phyloP scores from a whole-genome alignment of 169 alveolate genomes.

The Plasmodium relictum region DNA sequence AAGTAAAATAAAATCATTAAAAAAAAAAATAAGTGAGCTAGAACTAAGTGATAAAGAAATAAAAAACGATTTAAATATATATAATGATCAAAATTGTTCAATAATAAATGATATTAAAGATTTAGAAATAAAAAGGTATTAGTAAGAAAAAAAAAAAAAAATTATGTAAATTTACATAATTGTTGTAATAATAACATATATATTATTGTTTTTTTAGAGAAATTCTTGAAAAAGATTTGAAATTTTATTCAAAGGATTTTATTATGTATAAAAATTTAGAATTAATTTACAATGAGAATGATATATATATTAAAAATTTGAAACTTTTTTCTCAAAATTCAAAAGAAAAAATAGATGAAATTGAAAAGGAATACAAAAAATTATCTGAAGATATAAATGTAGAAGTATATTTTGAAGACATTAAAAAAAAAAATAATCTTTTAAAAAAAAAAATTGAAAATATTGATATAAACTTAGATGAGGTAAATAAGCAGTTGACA shows the following conservation, averaged over 20 bases:
- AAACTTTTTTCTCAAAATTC: slow-evolving; percentile 47
- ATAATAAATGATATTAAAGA: slow-evolving; percentile 25
- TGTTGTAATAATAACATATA: neutral
- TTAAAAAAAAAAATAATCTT: slow-evolving; percentile 38
- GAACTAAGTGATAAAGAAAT: slow-evolving; percentile 36
- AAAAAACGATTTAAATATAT: slow-evolving; percentile 16
- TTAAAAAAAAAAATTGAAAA: slow-evolving; percentile 45
- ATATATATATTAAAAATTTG: slow-evolving; percentile 55
- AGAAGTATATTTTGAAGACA: slow-evolving; percentile 55
- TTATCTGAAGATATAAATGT: slow-evolving; percentile 24
- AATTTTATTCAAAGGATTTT: slow-evolving; percentile 72
- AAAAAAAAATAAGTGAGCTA: slow-evolving; percentile 45
- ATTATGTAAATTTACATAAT: neutral
- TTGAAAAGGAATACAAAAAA: slow-evolving; percentile 29
- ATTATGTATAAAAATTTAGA: slow-evolving; percentile 60
- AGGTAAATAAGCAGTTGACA: slow-evolving; percentile 32
- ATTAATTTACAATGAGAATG: slow-evolving; percentile 61
- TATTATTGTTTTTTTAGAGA: slow-evolving; percentile 25
- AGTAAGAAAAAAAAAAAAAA: neutral
- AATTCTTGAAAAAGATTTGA: slow-evolving; percentile 24
- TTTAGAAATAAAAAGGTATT: slow-evolving; percentile 54
- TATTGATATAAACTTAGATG: slow-evolving; percentile 46
- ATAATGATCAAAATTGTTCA: slow-evolving; percentile 11
- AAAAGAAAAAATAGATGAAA: slow-evolving; percentile 52
- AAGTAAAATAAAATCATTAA: slow-evolving; percentile 42